Evolutionary conservation across 2,329 filamentous ascomycete species (phyloP), one percentile per base, ranked within the genome.

Genomic region (Diaporthe citri): DNA sequence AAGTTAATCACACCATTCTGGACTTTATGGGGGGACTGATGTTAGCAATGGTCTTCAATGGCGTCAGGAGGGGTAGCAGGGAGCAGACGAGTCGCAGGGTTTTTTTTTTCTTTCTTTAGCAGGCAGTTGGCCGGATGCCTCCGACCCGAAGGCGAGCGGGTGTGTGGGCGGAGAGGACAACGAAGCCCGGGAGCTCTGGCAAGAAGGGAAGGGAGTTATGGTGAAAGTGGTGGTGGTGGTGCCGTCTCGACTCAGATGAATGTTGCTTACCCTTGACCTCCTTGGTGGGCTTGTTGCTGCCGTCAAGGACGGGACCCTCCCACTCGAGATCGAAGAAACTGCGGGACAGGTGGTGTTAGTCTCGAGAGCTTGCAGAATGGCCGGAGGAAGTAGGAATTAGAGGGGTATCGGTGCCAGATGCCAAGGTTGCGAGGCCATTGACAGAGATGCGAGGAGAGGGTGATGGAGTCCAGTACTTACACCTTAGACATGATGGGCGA

Each of bases 1-100:
- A 98, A 97, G 89, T 91, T 93, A 90, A 98, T 94, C 84, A 94
- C 93, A 82, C 93, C 95, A 71, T 80, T 81, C 87, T 97, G 93
- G 77, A 86, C 95, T 95, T 80, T 78, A 83, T 62, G n/a, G 22
- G 34, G 46, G 46, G 22, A 51, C 5, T 15, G 8, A 66, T 28
- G 56, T 74, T 72, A 76, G 72, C 59, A 55, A 12, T 6, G 25
- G 57, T 41, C 20, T 25, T 15, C 3, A 31, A 62, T n/a, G 15
- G 46, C 28, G 13, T n/a, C 34, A n/a, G 13, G 22, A 59, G n/a
- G 59, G 28, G 34, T 51, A 7, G 67, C 22, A 34, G 28, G 22
- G 75, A 77, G 51, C 15, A 46, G 41, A 51, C 15, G 34, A 48
- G 51, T 71, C 52, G 48, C 75, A 57, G 76, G 28, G 25, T 75